A percentile compares a stretch with the other conserved stretches of the same genome.
Evolutionary conservation across 1,284 basidiomycete genomes (phyloP).

Genomic region (Cryptococcus deneoformans): DNA sequence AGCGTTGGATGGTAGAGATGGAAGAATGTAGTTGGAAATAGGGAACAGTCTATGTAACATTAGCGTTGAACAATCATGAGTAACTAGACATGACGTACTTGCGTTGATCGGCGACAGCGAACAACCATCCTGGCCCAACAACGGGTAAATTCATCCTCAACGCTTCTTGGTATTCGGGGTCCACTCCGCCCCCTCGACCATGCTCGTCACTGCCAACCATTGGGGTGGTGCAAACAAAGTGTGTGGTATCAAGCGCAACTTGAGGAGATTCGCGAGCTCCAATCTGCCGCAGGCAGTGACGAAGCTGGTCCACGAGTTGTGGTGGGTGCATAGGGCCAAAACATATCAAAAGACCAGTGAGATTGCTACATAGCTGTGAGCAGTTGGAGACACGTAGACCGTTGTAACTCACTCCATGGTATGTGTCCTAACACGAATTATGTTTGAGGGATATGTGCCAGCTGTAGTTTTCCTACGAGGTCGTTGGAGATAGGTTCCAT

Average conservation of each 20-base stretch:
- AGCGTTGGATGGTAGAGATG: conserved; percentile 53
- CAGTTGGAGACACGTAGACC: neutral
- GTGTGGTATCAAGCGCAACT: conserved; percentile 94
- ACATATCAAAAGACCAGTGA: conserved; percentile 86
- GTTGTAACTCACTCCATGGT: conserved; percentile 60
- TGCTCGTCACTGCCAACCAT: conserved; percentile 58
- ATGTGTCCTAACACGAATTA: conserved; percentile 79
- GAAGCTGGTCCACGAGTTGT: conserved; percentile 70
- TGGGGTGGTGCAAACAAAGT: conserved; percentile 91
- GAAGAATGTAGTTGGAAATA: conserved; percentile 76
- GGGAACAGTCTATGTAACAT: conserved; percentile 68
- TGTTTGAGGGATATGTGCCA: conserved; percentile 79
- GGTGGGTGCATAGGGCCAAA: conserved; percentile 82
- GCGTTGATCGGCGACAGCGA: conserved; percentile 77
- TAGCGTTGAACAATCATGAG: neutral
- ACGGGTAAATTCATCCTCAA: conserved; percentile 85
- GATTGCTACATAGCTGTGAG: conserved; percentile 58
- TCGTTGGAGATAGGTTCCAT: too few species aligned
- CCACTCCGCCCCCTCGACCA: conserved; percentile 32
- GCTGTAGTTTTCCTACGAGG: conserved; percentile 63
- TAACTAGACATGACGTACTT: conserved; percentile 56
- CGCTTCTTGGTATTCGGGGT: conserved; percentile 87
- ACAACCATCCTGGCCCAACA: conserved; percentile 84
- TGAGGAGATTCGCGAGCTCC: conserved; percentile 81
- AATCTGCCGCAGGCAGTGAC: conserved; percentile 74